Base-by-base conservation (phyloP, 2,329 filamentous ascomycete genomes). In the Exophiala dermatitidis region DNA sequence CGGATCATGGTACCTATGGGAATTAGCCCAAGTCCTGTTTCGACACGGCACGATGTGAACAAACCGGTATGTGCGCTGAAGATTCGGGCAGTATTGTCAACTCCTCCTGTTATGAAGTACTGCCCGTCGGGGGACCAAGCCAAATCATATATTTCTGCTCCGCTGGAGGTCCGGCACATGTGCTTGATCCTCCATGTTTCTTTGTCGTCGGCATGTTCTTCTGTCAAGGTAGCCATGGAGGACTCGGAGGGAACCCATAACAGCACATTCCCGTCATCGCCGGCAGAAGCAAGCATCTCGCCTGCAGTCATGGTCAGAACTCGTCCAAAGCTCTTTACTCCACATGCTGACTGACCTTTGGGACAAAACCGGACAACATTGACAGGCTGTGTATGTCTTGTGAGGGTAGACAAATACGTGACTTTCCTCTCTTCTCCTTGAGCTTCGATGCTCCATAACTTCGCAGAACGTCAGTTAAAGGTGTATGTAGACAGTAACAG, bases 361-460 rank as follows among this genome's bases (percentile, higher is more conserved):
- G 93, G 93, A 64, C 88, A 88, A 83, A 93, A 98, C 65, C 93
- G 83, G 48, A 98, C 93, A 37, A 98, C 93, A 74, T 98, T 98
- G 64, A 98, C 93, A 42, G 93, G 90, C 71, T 97, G 91, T 26
- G 90, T 94, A 71, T 98, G 93, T 69, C 95, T 96, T 57, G 84
- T 78, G 50, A 98, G 80, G 2, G 91, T 96, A 9, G 90, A 90
- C 34, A 98, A 78, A 68, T 97, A 98, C 53, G 89, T 86, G 60
- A 95, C 88, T 67, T 86, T 94, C 57, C 89, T 81, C 64, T 94
- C 88, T 58, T 95, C 89, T 37, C 88, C 90, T 56, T 86, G 84
- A 47, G 80, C 76, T 60, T 96, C 89, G 63, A 98, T 80, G 72
- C 84, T 91, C 93, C 93, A 98, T 66, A 98, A 77, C 86, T 91